A percentile compares a stretch with the other conserved stretches of the same genome.
These are phyloP conservation scores for Aegilops sharonensis DNA, from an alignment of 176 grass and related monocot genomes.

Conservation along the genomic window DNA sequence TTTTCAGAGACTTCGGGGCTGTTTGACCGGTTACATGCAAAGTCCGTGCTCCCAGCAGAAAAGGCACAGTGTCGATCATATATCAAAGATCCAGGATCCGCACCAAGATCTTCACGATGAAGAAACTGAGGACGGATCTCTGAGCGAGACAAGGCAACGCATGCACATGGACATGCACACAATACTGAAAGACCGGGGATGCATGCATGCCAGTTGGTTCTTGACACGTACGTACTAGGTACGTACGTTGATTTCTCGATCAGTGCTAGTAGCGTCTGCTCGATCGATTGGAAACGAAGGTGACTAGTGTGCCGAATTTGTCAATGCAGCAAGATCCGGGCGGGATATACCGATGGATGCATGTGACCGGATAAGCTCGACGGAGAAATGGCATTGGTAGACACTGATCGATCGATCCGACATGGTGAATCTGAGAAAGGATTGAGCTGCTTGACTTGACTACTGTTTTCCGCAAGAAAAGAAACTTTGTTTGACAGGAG, in stretches of 20 bases:
- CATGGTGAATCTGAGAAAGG: not conserved
- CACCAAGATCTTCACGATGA: not conserved
- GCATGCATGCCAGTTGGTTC: not conserved
- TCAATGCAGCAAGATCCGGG: not conserved
- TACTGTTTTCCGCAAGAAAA: not conserved
- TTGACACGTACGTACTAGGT: not conserved
- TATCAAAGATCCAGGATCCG: not conserved
- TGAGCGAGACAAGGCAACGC: not conserved
- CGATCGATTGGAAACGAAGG: not conserved
- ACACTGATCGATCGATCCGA: not conserved
- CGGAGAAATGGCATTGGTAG: too few species aligned
- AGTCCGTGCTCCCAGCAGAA: not conserved
- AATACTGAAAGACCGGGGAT: not conserved
- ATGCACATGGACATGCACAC: not conserved
- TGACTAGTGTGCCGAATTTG: not conserved
- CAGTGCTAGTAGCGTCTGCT: too few species aligned
- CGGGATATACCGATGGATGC: not conserved
- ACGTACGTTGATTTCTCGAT: not conserved
- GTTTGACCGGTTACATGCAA: constrained; percentile 1
- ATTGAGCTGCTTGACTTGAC: not conserved
- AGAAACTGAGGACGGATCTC: not conserved
- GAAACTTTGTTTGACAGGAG: not conserved
- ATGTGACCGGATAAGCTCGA: not conserved
- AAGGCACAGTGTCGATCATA: not conserved
- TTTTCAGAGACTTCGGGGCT: not conserved